These are phyloP conservation scores for Acanthamoeba triangularis DNA, from an alignment of 208 protist species.

Conservation along the genomic window DNA sequence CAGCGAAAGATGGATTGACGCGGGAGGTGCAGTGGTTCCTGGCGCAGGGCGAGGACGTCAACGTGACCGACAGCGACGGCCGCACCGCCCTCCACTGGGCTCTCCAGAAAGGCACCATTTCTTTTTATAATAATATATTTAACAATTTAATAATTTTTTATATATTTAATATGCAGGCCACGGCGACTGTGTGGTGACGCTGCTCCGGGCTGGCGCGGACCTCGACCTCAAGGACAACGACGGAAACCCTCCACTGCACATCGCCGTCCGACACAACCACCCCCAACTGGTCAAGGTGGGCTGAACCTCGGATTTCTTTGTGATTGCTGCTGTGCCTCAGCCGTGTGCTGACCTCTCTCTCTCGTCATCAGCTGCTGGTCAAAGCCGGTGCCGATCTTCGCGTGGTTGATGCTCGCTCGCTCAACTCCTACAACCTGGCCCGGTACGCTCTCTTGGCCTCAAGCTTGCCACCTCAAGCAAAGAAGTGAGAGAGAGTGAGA, in stretches of 20 bases:
- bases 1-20: conserved; percentile 39
- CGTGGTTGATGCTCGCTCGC: background rate
- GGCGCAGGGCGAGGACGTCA: conserved; percentile 59
- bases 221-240: conserved; percentile 55
- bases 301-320: background rate
- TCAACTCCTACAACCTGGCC: conserved; percentile 30
- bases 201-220: conserved; percentile 53
- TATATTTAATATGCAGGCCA: background rate
- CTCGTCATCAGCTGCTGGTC: background rate
- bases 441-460: background rate
- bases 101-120: conserved; percentile 12
- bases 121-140: background rate
- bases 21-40: conserved; percentile 67
- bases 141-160: background rate
- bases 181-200: background rate
- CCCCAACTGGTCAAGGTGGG: conserved; percentile 14
- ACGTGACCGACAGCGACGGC: conserved; percentile 41
- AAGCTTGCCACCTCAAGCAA: too few relatives aligned
- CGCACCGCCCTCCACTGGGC: conserved; percentile 63
- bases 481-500: too few relatives aligned
- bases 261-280: conserved; percentile 53
- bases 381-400: conserved; percentile 49
- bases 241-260: conserved; percentile 45
- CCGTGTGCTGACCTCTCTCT: background rate
- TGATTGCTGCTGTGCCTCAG: background rate